These are phyloP conservation scores for Bruguiera gymnorhiza DNA, from an alignment of 345 rosid genomes.

Conservation along the genomic window DNA sequence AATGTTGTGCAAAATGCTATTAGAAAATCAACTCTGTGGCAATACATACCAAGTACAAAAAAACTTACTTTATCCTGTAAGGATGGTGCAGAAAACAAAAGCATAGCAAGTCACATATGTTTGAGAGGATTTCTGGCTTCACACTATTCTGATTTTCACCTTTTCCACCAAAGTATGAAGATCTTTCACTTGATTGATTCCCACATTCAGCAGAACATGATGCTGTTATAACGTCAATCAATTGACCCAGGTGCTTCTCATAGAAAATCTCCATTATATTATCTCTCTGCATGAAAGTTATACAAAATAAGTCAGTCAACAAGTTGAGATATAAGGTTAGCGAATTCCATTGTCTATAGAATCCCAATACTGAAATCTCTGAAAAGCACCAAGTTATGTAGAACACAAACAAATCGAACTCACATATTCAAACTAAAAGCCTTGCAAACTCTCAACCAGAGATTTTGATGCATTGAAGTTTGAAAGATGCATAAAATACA, in stretches of 20 bases:
- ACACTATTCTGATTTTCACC: conserved; percentile 40
- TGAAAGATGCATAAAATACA: no score
- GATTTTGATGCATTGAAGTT: no score
- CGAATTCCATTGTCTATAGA: neutral
- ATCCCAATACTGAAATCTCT: neutral
- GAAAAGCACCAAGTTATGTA: no score
- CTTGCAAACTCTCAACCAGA: no score
- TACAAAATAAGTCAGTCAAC: neutral
- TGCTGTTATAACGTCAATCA: conserved; percentile 78
- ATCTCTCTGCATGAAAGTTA: conserved; percentile 64
- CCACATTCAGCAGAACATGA: conserved; percentile 54
- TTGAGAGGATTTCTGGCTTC: conserved; percentile 86
- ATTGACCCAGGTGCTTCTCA: conserved; percentile 85
- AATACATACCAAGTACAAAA: conserved; percentile 14
- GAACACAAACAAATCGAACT: no score
- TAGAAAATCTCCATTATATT: conserved; percentile 80
- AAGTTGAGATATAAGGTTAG: neutral
- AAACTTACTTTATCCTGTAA: conserved; percentile 76
- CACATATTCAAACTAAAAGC: no score
- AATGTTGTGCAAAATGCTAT: conserved; percentile 8
- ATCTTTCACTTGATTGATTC: conserved; percentile 41
- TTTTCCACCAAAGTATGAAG: conserved; percentile 40
- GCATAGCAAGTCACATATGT: conserved; percentile 91
- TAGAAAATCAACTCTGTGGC: conserved; percentile 12
- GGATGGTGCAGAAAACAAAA: conserved; percentile 95